Evolutionary conservation across 352 stramenopile genomes (phyloP).

Genomic region (Phytophthora crassamura): DNA sequence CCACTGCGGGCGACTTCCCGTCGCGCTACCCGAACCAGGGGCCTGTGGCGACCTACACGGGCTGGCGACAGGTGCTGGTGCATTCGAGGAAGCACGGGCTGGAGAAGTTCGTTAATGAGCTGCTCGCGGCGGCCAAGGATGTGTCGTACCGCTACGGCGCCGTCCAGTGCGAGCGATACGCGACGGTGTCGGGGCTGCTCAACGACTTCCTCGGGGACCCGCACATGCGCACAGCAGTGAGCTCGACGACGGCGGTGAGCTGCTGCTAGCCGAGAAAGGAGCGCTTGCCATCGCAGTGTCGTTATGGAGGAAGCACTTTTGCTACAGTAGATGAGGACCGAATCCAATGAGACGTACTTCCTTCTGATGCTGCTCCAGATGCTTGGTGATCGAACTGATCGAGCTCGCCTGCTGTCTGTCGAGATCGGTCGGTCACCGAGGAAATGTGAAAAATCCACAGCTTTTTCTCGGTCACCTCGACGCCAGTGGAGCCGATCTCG

Average conservation of each 20-base stretch:
- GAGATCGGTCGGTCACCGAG: no score
- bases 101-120: constrained; percentile 45
- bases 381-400: no score
- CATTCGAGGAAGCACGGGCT: constrained; percentile 38
- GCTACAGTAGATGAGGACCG: no score
- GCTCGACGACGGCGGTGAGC: constrained; percentile 8
- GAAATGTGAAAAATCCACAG: no score
- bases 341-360: no score
- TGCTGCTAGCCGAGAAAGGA: constrained; percentile 10
- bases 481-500: background rate
- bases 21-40: constrained; percentile 43
- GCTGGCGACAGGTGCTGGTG: constrained; percentile 27
- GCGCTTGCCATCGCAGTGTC: background rate
- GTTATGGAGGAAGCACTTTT: background rate
- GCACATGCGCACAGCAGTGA: constrained; percentile 3
- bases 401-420: no score
- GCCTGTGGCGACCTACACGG: constrained; percentile 28
- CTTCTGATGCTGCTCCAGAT: no score
- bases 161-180: constrained; percentile 53
- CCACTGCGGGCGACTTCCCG: constrained; percentile 48
- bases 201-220: constrained; percentile 57
- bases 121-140: constrained; percentile 49
- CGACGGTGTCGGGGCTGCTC: constrained; percentile 50
- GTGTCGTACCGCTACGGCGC: constrained; percentile 51
- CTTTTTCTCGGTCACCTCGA: background rate